Evolutionary conservation across 2,329 filamentous ascomycete species (phyloP), one percentile per base, ranked within the genome.

Genomic region (Microsporum ferrugineum): DNA sequence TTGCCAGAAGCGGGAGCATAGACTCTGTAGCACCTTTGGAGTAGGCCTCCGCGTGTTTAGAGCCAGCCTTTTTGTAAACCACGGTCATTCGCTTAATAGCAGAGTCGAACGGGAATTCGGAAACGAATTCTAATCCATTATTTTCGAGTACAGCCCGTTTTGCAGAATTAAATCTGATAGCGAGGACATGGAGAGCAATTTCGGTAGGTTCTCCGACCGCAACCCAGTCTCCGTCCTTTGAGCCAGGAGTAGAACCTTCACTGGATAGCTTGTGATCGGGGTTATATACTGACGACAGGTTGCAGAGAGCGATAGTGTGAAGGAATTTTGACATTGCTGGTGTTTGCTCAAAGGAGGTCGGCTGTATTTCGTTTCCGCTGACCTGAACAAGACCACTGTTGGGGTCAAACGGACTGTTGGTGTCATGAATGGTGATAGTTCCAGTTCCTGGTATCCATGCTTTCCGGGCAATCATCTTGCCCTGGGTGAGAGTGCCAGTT

Each of bases 1-100:
- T 74, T 1, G 77, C 78, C 68, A 84, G 86, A 1, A 81, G 82
- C 0, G 78, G 77, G 23, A 87, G 75, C 39, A 88, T 77, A 56
- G 84, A 77, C 69, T 88, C 85, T 1, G 86, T 83, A 3, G 85
- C 85, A 57, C 85, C 85, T 68, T 68, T 68, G n/a, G 65, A 63
- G 45, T 65, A 66, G 29, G 62, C 65, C 5, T 64, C 63, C 45
- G 57, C 62, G 23, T 41, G 57, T 27, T 61, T 59, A 10, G 51
- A 56, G 1, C 53, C 61, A n/a, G 62, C 51, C 17, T 62, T 61
- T 34, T 64, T 63, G 70, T 84, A 85, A 59, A 86, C 81, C 45
- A 87, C 84, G 1, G 83, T 84, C 84, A 87, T 87, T 66, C 83
- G 84, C 75, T 88, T 88, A 63, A 87, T 80, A 62, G 82, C 80